Evolutionary conservation across 192 early-diverging fungal species (phyloP).

Genomic region (Lobosporangium transversale): DNA sequence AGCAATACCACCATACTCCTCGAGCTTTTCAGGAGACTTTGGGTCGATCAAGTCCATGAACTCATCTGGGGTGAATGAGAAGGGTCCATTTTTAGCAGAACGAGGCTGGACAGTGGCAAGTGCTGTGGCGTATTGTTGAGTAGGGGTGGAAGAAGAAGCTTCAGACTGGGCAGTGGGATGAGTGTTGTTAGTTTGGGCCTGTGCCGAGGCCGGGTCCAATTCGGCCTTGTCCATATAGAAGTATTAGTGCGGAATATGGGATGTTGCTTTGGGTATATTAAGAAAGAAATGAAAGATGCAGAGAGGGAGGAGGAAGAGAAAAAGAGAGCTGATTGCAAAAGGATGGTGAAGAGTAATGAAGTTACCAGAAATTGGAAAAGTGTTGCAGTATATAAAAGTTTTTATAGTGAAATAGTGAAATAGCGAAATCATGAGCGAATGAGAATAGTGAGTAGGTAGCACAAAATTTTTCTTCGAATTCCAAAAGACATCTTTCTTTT

Average conservation of each 20-base stretch:
- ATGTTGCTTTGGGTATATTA: neutral
- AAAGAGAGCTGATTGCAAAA: no score
- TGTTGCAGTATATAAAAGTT: no score
- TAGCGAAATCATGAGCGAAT: no score
- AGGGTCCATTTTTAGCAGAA: conserved; percentile 55
- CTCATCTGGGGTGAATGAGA: conserved; percentile 59
- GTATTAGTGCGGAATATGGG: neutral
- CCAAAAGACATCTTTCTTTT: no score
- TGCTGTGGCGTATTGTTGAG: conserved; percentile 18
- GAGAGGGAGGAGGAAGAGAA: neutral
- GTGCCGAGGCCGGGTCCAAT: conserved; percentile 2
- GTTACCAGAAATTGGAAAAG: no score
- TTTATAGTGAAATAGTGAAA: no score
- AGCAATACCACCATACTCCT: conserved; percentile 55
- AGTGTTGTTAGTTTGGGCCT: neutral
- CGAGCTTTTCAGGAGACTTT: conserved; percentile 58
- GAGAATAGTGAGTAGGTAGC: no score
- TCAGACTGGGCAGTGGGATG: conserved; percentile 17
- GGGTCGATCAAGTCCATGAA: conserved; percentile 61
- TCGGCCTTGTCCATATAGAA: conserved; percentile 28
- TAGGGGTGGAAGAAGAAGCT: conserved; percentile 4
- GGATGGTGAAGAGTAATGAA: no score
- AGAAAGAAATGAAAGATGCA: neutral
- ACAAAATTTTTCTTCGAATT: no score
- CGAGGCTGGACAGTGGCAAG: conserved; percentile 42